Percentiles rank a stretch among this genome's conserved stretches.
Conservation (phyloP, 2,329 filamentous ascomycete species). For the Colletotrichum lindemuthianum region DNA sequence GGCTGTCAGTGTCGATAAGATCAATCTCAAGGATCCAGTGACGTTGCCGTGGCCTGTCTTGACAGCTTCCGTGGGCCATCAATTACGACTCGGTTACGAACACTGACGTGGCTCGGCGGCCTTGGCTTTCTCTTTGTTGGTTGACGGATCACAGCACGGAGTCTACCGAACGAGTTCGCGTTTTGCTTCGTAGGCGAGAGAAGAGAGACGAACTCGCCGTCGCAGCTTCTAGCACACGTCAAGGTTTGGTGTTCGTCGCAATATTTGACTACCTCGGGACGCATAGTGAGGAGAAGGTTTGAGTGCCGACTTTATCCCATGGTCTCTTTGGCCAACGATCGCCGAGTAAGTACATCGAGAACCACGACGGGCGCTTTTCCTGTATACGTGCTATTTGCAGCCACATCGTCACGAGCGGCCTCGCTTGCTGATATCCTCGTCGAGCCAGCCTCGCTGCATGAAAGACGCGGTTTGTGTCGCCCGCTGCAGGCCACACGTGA, state of each 20-base stretch:
- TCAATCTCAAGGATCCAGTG: not conserved
- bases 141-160: not conserved
- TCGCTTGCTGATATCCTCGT: no score
- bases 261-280: not conserved
- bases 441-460: no score
- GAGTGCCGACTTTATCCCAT: not conserved
- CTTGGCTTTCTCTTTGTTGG: slow-evolving; percentile 1
- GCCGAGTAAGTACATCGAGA: not conserved
- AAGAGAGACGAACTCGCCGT: slow-evolving; percentile 10
- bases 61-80: not conserved
- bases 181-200: slow-evolving; percentile 23
- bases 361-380: no score
- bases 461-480: no score
- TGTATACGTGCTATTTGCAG: no score
- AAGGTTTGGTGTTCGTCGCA: not conserved
- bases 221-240: slow-evolving; percentile 1
- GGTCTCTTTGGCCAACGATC: not conserved
- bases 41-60: slow-evolving; percentile 11
- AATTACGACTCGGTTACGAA: slow-evolving; percentile 20
- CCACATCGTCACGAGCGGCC: no score
- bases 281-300: not conserved
- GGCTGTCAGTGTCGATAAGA: not conserved
- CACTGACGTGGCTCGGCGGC: slow-evolving; percentile 19
- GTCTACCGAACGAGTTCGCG: not conserved
- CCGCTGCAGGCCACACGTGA: no score